These are phyloP conservation scores for Candida ortonii DNA, from an alignment of 805 yeast genomes.

Conservation along the genomic window DNA sequence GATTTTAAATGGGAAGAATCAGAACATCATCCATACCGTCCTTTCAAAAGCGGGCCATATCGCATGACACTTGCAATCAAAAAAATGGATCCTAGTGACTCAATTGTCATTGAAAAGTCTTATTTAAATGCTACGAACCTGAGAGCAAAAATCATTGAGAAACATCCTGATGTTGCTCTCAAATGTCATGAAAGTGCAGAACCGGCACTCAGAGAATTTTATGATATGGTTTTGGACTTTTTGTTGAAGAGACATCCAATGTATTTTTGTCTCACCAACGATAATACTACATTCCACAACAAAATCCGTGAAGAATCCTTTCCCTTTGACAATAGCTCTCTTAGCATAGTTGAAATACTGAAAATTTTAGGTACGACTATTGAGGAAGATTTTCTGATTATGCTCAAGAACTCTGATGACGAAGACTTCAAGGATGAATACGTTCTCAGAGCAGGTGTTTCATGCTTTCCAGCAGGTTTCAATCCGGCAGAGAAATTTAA, in stretches of 20 bases:
- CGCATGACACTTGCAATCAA: constrained; percentile 63
- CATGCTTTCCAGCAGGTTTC: constrained; percentile 73
- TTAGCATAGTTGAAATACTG: constrained; percentile 17
- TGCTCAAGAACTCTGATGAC: constrained; percentile 41
- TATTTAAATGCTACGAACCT: constrained; percentile 45
- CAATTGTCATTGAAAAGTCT: constrained; percentile 61
- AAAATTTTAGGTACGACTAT: constrained; percentile 30
- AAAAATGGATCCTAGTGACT: constrained; percentile 46
- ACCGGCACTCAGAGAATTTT: constrained; percentile 48
- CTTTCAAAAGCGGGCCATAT: constrained; percentile 50
- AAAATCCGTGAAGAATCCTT: constrained; percentile 39
- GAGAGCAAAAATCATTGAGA: constrained; percentile 34
- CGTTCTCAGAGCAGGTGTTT: constrained; percentile 51
- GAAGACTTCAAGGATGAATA: constrained; percentile 49
- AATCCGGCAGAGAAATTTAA: constrained; percentile 55
- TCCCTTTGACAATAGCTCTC: constrained; percentile 29
- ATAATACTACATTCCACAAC: constrained; percentile 33
- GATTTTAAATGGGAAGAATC: constrained; percentile 43
- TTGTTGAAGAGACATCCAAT: constrained; percentile 51
- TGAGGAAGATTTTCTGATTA: constrained; percentile 63
- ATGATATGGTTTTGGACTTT: constrained; percentile 36
- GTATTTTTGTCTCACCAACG: constrained; percentile 37
- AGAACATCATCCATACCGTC: constrained; percentile 43
- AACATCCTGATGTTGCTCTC: constrained; percentile 33
- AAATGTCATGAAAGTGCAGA: constrained; percentile 33